Evolutionary conservation across 257 asterid genomes (phyloP), one percentile per base, ranked within the genome.

Genomic region (Ocimum tenuiflorum): DNA sequence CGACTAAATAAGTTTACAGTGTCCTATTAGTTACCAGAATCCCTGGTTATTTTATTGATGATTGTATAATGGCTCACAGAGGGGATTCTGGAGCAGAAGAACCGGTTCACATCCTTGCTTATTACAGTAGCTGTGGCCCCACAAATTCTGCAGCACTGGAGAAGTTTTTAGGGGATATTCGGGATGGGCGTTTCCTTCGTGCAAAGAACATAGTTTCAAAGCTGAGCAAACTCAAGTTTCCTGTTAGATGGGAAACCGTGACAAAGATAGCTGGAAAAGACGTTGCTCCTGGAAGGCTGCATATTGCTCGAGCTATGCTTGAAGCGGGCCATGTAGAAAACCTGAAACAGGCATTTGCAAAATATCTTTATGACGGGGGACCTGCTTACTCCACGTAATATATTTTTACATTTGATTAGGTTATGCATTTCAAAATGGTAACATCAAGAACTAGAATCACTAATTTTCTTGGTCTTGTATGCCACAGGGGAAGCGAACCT

Each of bases 51-150:
- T 38, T 38, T 50, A 13, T 14, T 60, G 65, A 60, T 80, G 68
- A 71, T 55, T 63, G 64, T 42, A 17, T 52, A 63, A 54, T 70
- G 71, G 52, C 42, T 56, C 60, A 63, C 86, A 90, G 95, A 69
- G 92, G 82, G 72, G 87, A 76, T 57, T 75, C 86, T 1, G 88
- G 88, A 29, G 54, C 65, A 18, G 88, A 87, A 82, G 97, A 94
- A 78, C 97, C 95, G 2, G 99, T 94, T 57, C 97, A 94, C 84
- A 83, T 94, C 76, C 97, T 94, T n/a, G 99, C 96, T 35, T 94
- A 94, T 66, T 94, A 90, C 83, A 88, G 99, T 76, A 81, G 90
- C 66, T 88, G 90, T 18, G 97, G 99, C 58, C 97, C 99, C 7
- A 68, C 84, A 68, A 85, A 79, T 63, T 52, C 76, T 6, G 86